phyloP scores from a whole-genome alignment of 331 rosid genomes.

The Arachis monticola region DNA sequence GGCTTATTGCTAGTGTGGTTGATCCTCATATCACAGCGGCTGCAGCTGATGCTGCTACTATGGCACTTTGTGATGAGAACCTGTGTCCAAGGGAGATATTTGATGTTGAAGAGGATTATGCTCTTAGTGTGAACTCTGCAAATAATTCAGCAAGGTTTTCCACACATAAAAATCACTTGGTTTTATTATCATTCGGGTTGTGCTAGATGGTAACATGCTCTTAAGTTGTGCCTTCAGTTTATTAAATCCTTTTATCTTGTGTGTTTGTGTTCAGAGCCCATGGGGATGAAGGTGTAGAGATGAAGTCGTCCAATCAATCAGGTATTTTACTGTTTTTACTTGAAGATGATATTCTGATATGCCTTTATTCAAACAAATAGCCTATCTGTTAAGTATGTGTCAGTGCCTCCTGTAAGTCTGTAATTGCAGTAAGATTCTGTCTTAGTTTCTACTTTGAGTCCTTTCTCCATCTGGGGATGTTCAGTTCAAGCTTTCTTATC shows the following conservation, averaged over 20 bases:
- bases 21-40: conserved; percentile 81
- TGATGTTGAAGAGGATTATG: conserved; percentile 56
- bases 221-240: conserved; percentile 22
- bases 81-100: conserved; percentile 74
- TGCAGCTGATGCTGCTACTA: conserved; percentile 83
- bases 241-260: conserved; percentile 39
- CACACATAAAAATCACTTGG: conserved; percentile 12
- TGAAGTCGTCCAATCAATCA: conserved; percentile 51
- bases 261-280: conserved; percentile 45
- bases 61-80: conserved; percentile 76
- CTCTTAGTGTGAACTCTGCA: conserved; percentile 45
- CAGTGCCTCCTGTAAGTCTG: not conserved
- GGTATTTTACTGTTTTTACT: conserved; percentile 51
- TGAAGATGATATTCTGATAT: conserved; percentile 28
- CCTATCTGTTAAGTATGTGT: not conserved
- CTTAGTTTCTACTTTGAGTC: not conserved
- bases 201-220: conserved; percentile 27
- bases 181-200: conserved; percentile 26
- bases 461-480: not conserved
- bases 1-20: conserved; percentile 73
- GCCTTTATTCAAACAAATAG: not conserved
- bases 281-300: conserved; percentile 55
- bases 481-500: not conserved
- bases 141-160: conserved; percentile 66
- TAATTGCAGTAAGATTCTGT: conserved; percentile 5